These are phyloP conservation scores for Chimonanthus praecox DNA, from an alignment of 164 flowering plant species.

Conservation along the genomic window DNA sequence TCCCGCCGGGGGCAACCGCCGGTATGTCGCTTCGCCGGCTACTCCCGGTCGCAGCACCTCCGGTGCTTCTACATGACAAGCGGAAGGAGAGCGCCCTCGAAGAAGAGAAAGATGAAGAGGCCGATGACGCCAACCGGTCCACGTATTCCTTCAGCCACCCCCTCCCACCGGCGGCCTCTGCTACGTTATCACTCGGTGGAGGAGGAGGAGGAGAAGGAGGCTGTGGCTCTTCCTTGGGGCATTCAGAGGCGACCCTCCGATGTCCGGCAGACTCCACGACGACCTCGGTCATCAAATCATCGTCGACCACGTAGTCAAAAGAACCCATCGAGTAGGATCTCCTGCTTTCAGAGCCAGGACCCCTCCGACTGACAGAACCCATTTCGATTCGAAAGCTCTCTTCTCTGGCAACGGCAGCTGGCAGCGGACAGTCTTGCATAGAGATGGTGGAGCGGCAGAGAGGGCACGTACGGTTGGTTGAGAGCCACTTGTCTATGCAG, in stretches of 20 bases:
- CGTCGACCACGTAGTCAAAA: slow-evolving; percentile 68
- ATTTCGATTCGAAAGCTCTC: slow-evolving; percentile 66
- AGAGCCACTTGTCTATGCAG: slow-evolving; percentile 80
- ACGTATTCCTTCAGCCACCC: slow-evolving; percentile 43
- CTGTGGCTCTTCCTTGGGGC: neutral
- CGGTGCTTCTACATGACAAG: slow-evolving; percentile 46
- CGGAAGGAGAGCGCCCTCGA: slow-evolving; percentile 49
- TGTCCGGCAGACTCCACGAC: slow-evolving; percentile 9
- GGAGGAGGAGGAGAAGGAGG: neutral
- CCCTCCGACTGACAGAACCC: slow-evolving; percentile 61
- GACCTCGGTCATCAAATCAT: slow-evolving; percentile 36
- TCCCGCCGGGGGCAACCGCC: slow-evolving; percentile 18
- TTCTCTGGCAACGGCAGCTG: slow-evolving; percentile 2
- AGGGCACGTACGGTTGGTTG: slow-evolving; percentile 70
- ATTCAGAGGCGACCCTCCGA: slow-evolving; percentile 9
- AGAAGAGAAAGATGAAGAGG: slow-evolving; percentile 42
- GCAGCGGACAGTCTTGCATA: slow-evolving; percentile 9
- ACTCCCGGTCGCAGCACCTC: slow-evolving; percentile 14
- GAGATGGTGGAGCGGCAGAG: slow-evolving; percentile 66
- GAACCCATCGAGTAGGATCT: slow-evolving; percentile 75
- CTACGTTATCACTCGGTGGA: slow-evolving; percentile 21
- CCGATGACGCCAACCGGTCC: slow-evolving; percentile 32
- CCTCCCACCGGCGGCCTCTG: slow-evolving; percentile 34
- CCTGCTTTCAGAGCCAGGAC: slow-evolving; percentile 2
- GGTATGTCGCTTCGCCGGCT: slow-evolving; percentile 41